A percentile compares a stretch with the other conserved stretches of the same genome.
These are phyloP conservation scores for Petunia axillaris DNA, from an alignment of 257 asterid species.

Conservation along the genomic window DNA sequence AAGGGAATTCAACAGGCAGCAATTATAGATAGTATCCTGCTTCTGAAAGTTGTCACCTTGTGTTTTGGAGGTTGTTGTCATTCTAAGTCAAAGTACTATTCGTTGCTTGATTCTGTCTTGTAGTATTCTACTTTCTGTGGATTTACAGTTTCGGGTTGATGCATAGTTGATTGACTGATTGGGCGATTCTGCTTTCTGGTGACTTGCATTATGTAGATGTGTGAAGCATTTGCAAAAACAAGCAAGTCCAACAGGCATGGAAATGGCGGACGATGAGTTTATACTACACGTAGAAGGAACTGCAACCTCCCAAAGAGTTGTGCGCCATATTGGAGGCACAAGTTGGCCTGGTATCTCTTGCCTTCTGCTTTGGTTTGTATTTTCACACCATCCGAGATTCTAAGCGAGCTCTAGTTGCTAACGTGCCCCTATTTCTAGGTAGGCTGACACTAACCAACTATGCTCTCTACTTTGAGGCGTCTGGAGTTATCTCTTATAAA, in stretches of 20 bases:
- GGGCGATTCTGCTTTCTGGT: background rate
- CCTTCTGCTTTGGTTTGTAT: background rate
- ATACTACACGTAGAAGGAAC: slow-evolving; percentile 81
- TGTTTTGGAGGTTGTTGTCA: background rate
- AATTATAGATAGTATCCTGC: background rate
- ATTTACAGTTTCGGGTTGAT: background rate
- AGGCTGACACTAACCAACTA: slow-evolving; percentile 88
- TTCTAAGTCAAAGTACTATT: background rate
- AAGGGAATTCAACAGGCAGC: too few species aligned
- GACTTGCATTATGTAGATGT: slow-evolving; percentile 47
- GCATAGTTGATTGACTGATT: background rate
- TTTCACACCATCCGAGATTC: background rate
- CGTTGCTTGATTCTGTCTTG: background rate
- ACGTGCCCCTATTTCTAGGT: slow-evolving; percentile 49
- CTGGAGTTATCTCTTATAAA: slow-evolving; percentile 67
- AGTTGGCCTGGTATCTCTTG: slow-evolving; percentile 72
- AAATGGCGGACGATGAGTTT: slow-evolving; percentile 63
- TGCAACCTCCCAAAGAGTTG: slow-evolving; percentile 64
- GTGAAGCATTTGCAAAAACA: slow-evolving; percentile 75
- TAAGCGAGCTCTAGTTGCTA: background rate
- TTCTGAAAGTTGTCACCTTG: background rate
- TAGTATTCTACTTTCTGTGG: too few species aligned
- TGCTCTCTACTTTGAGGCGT: slow-evolving; percentile 93
- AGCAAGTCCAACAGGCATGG: slow-evolving; percentile 58
- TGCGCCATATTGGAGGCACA: slow-evolving; percentile 79